Evolutionary conservation across 768 basidiomycete species (phyloP), one percentile per base, ranked within the genome.

Genomic region (Mycena vulgaris): DNA sequence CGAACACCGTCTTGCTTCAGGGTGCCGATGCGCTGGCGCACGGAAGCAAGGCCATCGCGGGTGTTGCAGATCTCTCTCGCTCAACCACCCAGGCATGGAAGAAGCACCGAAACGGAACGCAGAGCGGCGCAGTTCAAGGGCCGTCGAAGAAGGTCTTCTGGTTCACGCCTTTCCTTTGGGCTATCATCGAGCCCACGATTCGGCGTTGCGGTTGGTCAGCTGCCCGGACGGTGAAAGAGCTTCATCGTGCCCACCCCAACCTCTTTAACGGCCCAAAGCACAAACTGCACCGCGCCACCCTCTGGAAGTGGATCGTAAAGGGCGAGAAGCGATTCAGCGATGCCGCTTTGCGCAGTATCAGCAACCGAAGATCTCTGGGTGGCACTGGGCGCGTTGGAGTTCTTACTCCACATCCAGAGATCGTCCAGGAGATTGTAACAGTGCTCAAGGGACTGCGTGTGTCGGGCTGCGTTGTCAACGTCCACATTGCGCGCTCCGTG

Each of bases 151-250:
- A 21, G 23, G 40, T 56, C 13, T 64, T 56, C 31, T 64, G 63
- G 63, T 64, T 64, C n/a, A 25, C 4, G 3, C 63, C 52, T 11
- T 64, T 64, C n/a, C 63, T 64, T 5, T 64, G 40, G 52, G 53
- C 51, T 8, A 31, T 55, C 10, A 55, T 64, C 30, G 63, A 55
- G 63, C 52, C 52, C 5, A 47, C 52, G 1, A 56, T 64, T 64
- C 53, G 63, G 0, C 42, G 53, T 2, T 56, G 40, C 25, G 53
- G 16, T 11, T 64, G 52, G 40, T 45, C 39, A 1, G 52, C 63
- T 23, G 40, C n/a, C 4, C 30, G 17, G 8, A 33, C 51, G 1
- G 52, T 56, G 3, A 3, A 55, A 17, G 63, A 30, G 19, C 52
- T 51, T 25, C 52, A 53, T 3, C 52, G 52, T 31, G 16, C 52